Conservation (phyloP, 495 filamentous ascomycete genomes). For the Melanomma pulvis-pyrius region DNA sequence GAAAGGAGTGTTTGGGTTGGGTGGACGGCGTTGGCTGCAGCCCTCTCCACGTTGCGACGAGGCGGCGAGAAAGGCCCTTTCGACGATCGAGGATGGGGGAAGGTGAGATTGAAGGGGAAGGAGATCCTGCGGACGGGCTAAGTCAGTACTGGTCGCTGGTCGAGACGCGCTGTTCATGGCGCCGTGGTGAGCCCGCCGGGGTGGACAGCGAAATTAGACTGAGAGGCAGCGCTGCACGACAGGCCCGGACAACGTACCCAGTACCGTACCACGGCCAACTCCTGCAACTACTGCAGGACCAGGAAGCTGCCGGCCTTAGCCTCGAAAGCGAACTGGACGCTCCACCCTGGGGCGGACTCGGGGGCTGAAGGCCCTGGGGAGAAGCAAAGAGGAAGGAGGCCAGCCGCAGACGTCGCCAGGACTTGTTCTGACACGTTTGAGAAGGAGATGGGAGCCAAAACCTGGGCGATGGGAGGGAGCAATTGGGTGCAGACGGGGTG, state of each 20-base stretch:
- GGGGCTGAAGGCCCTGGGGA: neutral
- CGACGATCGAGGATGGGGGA: neutral
- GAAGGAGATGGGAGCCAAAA: constrained; percentile 12
- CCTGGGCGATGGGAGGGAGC: constrained; percentile 8
- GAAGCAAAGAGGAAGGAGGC: constrained; percentile 3
- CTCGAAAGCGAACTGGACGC: neutral
- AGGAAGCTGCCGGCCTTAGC: constrained; percentile 5
- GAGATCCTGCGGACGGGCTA: neutral
- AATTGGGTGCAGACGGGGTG: constrained; percentile 7
- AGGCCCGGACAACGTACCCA: neutral
- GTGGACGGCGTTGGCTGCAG: neutral
- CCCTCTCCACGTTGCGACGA: constrained; percentile 3
- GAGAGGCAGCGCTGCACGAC: neutral
- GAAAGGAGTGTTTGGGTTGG: constrained; percentile 16
- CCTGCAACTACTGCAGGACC: constrained; percentile 26
- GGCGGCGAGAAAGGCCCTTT: neutral
- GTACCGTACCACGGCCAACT: neutral
- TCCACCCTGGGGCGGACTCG: neutral
- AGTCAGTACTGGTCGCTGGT: constrained; percentile 2
- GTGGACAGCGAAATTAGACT: constrained; percentile 9
- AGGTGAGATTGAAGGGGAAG: constrained; percentile 32
- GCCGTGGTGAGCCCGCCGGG: constrained; percentile 11
- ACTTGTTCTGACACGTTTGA: constrained; percentile 14
- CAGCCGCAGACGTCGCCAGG: constrained; percentile 19
- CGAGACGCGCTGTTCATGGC: neutral